These are phyloP conservation scores for Iris macrosiphon DNA, from an alignment of 106 monocot species.

Conservation along the genomic window DNA sequence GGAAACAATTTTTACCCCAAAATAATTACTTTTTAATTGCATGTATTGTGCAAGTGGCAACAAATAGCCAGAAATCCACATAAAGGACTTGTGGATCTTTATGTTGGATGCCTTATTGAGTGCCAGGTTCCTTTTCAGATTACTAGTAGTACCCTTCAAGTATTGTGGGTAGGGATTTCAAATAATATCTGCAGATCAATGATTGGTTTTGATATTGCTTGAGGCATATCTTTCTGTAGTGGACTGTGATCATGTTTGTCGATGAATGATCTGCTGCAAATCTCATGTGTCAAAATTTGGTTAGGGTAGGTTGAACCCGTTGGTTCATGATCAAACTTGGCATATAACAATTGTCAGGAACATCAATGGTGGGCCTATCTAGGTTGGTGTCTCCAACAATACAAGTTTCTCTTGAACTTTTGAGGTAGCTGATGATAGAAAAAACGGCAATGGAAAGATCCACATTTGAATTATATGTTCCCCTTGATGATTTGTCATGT, in stretches of 20 bases:
- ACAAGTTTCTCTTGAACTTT: too few species aligned
- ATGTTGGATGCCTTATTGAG: conserved; percentile 3
- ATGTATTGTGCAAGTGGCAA: neutral
- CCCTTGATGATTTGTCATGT: too few species aligned
- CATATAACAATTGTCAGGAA: neutral
- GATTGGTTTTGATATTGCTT: conserved; percentile 1
- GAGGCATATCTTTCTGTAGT: conserved; percentile 4
- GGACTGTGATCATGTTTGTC: conserved; percentile 9
- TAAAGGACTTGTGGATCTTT: conserved; percentile 2
- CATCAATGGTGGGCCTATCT: neutral
- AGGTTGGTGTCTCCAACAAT: neutral
- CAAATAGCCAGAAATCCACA: neutral
- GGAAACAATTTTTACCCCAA: neutral
- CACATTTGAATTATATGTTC: too few species aligned
- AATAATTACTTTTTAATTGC: neutral
- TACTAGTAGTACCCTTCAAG: neutral
- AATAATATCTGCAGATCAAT: conserved; percentile 1
- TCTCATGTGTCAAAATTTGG: neutral
- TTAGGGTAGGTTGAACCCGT: neutral
- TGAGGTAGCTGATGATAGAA: too few species aligned
- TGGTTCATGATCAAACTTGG: neutral
- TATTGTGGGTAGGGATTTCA: conserved; percentile 5
- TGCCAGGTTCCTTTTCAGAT: conserved; percentile 2
- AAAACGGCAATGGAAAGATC: too few species aligned
- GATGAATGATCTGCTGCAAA: neutral